Evolutionary conservation across 768 basidiomycete species (phyloP).

Genomic region (Mycena metata): DNA sequence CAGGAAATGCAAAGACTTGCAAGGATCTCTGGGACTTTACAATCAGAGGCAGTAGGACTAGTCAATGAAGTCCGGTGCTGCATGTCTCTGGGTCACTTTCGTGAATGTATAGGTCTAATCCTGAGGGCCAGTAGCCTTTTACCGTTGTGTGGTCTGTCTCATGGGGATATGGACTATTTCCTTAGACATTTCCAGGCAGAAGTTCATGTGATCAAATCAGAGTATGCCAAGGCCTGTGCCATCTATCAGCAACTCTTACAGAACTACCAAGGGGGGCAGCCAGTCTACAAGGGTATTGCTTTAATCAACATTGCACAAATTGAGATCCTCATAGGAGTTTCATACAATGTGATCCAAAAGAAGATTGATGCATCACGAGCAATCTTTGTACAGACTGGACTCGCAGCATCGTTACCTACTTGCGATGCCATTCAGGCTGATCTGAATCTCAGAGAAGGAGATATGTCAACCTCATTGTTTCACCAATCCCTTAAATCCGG

Average conservation of each 20-base stretch:
- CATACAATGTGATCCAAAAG: neutral
- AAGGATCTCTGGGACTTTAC: neutral
- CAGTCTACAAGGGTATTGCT: neutral
- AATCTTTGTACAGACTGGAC: neutral
- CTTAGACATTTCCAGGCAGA: neutral
- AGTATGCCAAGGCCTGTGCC: neutral
- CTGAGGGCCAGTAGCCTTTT: neutral
- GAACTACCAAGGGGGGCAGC: neutral
- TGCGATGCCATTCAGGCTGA: neutral
- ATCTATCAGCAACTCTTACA: neutral
- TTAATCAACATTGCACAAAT: neutral
- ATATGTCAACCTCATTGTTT: neutral
- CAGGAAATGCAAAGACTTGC: neutral
- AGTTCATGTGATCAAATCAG: neutral
- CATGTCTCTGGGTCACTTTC: neutral
- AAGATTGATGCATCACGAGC: neutral
- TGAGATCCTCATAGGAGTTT: neutral
- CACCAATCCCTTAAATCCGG: neutral
- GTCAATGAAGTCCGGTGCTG: neutral
- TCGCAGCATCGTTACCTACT: rapidly evolving
- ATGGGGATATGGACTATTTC: neutral
- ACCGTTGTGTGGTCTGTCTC: neutral
- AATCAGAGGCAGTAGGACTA: neutral
- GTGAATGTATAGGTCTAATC: neutral
- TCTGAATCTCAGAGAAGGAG: neutral